Percentiles rank a stretch among this genome's conserved stretches.
Evolutionary conservation across 2,329 filamentous ascomycete species (phyloP).

Genomic region (Fusarium sp.): DNA sequence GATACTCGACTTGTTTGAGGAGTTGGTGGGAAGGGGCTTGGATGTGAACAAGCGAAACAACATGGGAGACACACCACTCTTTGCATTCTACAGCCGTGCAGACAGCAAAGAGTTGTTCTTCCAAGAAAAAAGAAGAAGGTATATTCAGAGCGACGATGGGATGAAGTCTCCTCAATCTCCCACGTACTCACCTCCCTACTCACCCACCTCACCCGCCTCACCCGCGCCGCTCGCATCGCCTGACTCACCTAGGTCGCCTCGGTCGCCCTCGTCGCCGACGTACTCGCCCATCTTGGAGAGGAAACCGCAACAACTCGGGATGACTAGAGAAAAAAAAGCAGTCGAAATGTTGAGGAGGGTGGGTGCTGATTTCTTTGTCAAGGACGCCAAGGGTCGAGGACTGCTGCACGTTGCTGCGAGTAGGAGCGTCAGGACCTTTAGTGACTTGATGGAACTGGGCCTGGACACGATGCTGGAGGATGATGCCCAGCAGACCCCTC

Average conservation of each 20-base stretch:
- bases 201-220: not conserved
- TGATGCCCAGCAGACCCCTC: slow-evolving; percentile 42
- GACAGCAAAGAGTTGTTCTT: not conserved
- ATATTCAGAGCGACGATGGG: not conserved
- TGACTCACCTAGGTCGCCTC: not conserved
- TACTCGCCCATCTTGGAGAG: not conserved
- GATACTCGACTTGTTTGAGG: slow-evolving; percentile 25
- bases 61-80: slow-evolving; percentile 42
- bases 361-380: slow-evolving; percentile 45
- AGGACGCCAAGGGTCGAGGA: slow-evolving; percentile 41
- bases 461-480: slow-evolving; percentile 49
- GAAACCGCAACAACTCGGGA: not conserved
- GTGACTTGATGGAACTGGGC: slow-evolving; percentile 41
- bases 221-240: not conserved
- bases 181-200: not conserved
- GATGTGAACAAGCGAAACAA: slow-evolving; percentile 44
- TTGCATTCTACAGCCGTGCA: slow-evolving; percentile 16
- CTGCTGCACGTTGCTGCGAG: slow-evolving; percentile 47
- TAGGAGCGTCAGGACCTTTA: slow-evolving; percentile 35
- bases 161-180: not conserved
- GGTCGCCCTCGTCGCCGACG: not conserved
- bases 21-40: slow-evolving; percentile 21
- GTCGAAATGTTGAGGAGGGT: slow-evolving; percentile 24
- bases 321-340: not conserved
- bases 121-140: not conserved